Evolutionary conservation across 306 rosid genomes (phyloP).

Genomic region (Dalbergia oliveri): DNA sequence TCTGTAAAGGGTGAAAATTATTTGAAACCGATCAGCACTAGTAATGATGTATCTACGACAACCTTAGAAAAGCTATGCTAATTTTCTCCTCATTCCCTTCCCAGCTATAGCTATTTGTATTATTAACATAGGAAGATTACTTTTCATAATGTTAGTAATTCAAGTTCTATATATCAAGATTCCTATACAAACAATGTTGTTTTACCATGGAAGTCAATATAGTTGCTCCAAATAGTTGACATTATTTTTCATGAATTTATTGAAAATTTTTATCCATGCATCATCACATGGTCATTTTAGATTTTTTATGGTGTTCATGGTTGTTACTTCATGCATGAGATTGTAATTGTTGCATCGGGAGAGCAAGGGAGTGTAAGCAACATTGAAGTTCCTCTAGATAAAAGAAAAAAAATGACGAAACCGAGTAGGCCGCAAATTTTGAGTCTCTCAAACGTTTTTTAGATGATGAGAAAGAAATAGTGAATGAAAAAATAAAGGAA

Average conservation of each 20-base stretch:
- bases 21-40: not conserved
- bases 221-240: constrained; percentile 41
- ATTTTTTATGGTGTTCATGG: not conserved
- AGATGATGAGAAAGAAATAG: not conserved
- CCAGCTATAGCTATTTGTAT: too few relatives aligned
- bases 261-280: not conserved
- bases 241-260: too few relatives aligned
- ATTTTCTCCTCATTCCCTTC: not conserved
- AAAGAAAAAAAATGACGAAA: too few relatives aligned
- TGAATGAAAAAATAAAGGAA: too few relatives aligned
- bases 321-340: constrained; percentile 2
- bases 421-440: not conserved
- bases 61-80: not conserved
- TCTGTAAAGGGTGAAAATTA: not conserved
- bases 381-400: too few relatives aligned
- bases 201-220: constrained; percentile 31
- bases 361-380: not conserved
- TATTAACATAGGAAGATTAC: too few relatives aligned
- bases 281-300: not conserved
- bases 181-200: not conserved
- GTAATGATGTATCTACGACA: not conserved
- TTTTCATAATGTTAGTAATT: too few relatives aligned
- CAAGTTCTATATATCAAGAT: constrained; percentile 32
- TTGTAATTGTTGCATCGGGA: not conserved
- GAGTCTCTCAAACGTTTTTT: too few relatives aligned